Evolutionary conservation across 2,329 filamentous ascomycete genomes (phyloP).

Genomic region (Allantophomopsis lycopodina): DNA sequence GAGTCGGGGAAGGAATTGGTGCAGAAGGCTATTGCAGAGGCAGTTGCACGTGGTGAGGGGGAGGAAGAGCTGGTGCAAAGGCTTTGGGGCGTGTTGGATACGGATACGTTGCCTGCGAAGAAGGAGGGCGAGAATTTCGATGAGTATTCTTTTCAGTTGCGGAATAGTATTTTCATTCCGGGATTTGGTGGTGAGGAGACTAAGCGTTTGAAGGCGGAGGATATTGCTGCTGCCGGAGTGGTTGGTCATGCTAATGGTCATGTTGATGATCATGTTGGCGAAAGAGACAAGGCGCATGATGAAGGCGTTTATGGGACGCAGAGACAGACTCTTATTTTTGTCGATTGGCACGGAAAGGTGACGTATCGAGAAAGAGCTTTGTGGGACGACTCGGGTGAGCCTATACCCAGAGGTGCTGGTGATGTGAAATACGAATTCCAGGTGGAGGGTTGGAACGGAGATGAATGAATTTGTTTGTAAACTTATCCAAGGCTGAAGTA

Average conservation of each 20-base stretch:
- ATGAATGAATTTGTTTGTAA: too few relatives aligned
- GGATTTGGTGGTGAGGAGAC: slow-evolving; percentile 34
- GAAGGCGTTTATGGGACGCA: slow-evolving; percentile 52
- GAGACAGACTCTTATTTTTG: slow-evolving; percentile 45
- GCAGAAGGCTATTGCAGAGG: slow-evolving; percentile 24
- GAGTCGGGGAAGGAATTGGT: slow-evolving; percentile 26
- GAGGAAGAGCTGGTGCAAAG: slow-evolving; percentile 34
- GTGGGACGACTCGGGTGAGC: slow-evolving; percentile 42
- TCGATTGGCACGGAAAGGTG: slow-evolving; percentile 49
- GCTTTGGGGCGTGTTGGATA: slow-evolving; percentile 41
- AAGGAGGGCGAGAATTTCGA: slow-evolving; percentile 28
- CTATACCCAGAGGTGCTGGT: slow-evolving; percentile 35
- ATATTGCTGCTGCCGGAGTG: slow-evolving; percentile 25
- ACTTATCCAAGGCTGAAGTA: too few relatives aligned
- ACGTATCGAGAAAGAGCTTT: slow-evolving; percentile 44
- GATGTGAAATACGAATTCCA: slow-evolving; percentile 41
- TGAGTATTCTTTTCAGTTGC: slow-evolving; percentile 36
- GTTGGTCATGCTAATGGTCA: slow-evolving; percentile 14
- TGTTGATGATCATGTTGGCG: slow-evolving; percentile 18
- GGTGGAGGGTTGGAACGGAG: slow-evolving; percentile 30
- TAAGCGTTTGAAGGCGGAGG: slow-evolving; percentile 7
- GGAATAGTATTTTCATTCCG: slow-evolving; percentile 48
- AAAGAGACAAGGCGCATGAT: slow-evolving; percentile 21
- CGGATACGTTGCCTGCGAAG: slow-evolving; percentile 35
- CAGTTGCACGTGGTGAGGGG: slow-evolving; percentile 20